These are phyloP conservation scores for Phialophora expanda DNA, from an alignment of 2,329 filamentous ascomycete species.

Conservation along the genomic window DNA sequence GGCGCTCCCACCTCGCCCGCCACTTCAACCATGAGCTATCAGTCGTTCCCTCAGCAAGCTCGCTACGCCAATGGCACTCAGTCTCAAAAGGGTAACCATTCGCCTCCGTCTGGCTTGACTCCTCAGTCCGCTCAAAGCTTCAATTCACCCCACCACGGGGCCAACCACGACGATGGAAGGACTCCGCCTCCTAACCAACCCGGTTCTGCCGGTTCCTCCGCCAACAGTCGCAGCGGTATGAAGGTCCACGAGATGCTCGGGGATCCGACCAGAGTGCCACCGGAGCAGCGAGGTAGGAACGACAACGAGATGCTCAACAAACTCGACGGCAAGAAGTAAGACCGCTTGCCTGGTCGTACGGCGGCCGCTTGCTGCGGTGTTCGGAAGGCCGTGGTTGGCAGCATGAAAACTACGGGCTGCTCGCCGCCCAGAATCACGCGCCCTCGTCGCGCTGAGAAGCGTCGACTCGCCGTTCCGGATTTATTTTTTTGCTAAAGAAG, in stretches of 20 bases:
- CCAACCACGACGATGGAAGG: constrained; percentile 42
- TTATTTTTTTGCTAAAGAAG: constrained; percentile 26
- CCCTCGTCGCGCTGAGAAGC: constrained; percentile 2
- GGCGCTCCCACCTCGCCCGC: constrained; percentile 55
- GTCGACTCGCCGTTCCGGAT: constrained; percentile 4
- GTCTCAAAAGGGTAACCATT: constrained; percentile 37
- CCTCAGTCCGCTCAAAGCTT: constrained; percentile 53
- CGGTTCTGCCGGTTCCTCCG: constrained; percentile 42
- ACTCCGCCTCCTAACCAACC: constrained; percentile 50
- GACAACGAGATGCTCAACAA: constrained; percentile 57
- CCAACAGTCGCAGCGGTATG: constrained; percentile 49
- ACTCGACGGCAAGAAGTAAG: constrained; percentile 40
- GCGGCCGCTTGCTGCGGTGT: background rate
- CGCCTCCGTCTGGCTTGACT: constrained; percentile 40
- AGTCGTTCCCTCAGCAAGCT: constrained; percentile 49
- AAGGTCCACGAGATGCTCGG: constrained; percentile 57
- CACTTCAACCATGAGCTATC: constrained; percentile 51
- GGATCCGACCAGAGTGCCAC: constrained; percentile 36
- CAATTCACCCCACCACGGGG: constrained; percentile 48
- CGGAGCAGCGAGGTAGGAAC: constrained; percentile 49
- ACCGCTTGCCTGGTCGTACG: background rate
- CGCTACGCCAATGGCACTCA: constrained; percentile 45
- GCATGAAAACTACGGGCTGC: background rate
- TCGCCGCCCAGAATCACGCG: background rate
- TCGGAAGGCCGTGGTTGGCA: background rate